phyloP scores from a whole-genome alignment of 2,329 filamentous ascomycete genomes.

The Fusarium devonianum region DNA sequence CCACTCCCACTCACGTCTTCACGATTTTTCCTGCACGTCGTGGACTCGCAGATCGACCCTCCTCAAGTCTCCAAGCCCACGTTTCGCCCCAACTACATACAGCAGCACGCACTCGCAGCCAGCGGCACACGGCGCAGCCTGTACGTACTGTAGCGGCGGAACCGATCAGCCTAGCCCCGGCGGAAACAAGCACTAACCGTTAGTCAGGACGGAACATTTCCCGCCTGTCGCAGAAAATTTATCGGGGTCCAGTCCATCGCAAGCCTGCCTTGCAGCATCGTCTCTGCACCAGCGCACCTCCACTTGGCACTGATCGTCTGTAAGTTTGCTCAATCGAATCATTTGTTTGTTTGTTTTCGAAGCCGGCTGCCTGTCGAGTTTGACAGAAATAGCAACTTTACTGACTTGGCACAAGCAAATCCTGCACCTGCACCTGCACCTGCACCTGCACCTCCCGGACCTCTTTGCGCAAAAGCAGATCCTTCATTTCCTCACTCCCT shows the following conservation, averaged over 20 bases:
- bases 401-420: conserved; percentile 20
- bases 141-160: background rate
- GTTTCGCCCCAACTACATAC: conserved; percentile 10
- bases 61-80: conserved; percentile 10
- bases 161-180: background rate
- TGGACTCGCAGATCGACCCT: conserved; percentile 24
- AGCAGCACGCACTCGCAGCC: conserved; percentile 3
- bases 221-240: conserved; percentile 18
- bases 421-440: no score
- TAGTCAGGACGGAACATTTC: conserved; percentile 21
- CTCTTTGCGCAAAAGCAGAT: background rate
- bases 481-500: conserved; percentile 4
- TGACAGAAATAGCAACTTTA: conserved; percentile 6
- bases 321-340: conserved; percentile 17
- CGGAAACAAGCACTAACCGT: no score
- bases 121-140: background rate
- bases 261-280: conserved; percentile 5
- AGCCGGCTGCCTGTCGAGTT: conserved; percentile 19
- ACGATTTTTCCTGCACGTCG: conserved; percentile 24
- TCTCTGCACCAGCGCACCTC: background rate
- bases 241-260: conserved; percentile 9
- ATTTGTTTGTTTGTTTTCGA: conserved; percentile 11
- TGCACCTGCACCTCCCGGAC: no score
- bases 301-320: background rate
- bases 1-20: conserved; percentile 17